Evolutionary conservation across 805 yeast genomes (phyloP).

Genomic region (Metschnikowia kofuensis): DNA sequence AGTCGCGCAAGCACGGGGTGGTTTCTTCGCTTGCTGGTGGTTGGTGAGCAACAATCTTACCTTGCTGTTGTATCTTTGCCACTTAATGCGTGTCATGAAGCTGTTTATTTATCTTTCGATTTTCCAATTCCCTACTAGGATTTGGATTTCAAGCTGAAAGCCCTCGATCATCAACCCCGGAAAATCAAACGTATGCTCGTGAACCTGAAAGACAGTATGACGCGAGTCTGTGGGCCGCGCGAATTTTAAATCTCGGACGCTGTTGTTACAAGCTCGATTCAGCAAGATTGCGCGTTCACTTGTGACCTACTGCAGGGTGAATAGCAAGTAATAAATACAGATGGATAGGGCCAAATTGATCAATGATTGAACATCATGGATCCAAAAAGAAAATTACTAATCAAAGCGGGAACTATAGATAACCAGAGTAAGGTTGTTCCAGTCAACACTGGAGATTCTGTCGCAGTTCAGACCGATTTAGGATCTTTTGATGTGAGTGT

Average conservation of each 20-base stretch:
- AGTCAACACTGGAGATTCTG: slow-evolving; percentile 40
- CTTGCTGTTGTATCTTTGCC: too few relatives aligned
- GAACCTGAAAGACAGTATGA: too few relatives aligned
- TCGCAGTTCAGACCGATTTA: slow-evolving; percentile 34
- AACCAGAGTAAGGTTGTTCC: slow-evolving; percentile 33
- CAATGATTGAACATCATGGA: not conserved
- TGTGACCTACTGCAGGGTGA: slow-evolving; percentile 9
- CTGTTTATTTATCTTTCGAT: too few relatives aligned
- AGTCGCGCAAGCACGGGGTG: not conserved
- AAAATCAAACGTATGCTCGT: too few relatives aligned
- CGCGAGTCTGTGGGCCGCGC: too few relatives aligned
- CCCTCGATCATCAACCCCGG: too few relatives aligned
- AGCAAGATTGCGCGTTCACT: not conserved
- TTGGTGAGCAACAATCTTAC: too few relatives aligned
- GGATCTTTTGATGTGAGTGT: slow-evolving; percentile 41
- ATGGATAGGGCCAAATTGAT: not conserved
- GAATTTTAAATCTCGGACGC: too few relatives aligned
- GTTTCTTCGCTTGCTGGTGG: too few relatives aligned
- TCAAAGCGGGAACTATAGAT: slow-evolving; percentile 29
- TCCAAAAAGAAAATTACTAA: slow-evolving; percentile 27
- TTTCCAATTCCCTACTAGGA: too few relatives aligned
- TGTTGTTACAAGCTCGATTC: not conserved
- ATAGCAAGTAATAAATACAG: not conserved
- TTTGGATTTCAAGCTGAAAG: too few relatives aligned
- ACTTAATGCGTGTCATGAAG: too few relatives aligned